Conservation (phyloP, 495 filamentous ascomycete genomes). For the Penicillium subrubescens region DNA sequence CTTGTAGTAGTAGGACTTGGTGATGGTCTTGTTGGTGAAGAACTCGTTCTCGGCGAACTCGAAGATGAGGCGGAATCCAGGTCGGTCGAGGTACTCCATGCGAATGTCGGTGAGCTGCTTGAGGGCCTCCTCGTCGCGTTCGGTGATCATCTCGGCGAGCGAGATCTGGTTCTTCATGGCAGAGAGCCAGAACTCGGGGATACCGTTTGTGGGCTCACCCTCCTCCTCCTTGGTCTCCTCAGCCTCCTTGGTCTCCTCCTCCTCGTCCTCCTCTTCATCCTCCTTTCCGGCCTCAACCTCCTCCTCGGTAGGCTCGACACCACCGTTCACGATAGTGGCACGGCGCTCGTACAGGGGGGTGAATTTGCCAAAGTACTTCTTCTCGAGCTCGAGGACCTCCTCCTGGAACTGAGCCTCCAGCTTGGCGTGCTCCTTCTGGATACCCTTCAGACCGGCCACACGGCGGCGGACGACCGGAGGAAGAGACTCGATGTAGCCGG, state of each 20-base stretch:
- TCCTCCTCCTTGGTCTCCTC: slow-evolving; percentile 53
- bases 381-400: slow-evolving; percentile 95
- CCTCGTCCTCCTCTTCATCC: slow-evolving; percentile 68
- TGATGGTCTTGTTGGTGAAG: slow-evolving; percentile 95
- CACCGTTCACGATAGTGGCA: slow-evolving; percentile 88
- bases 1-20: slow-evolving; percentile 99
- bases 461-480: slow-evolving; percentile 85
- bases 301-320: slow-evolving; percentile 77
- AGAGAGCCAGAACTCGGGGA: slow-evolving; percentile 99
- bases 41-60: slow-evolving; percentile 93
- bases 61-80: slow-evolving; percentile 97
- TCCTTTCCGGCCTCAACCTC: slow-evolving; percentile 86
- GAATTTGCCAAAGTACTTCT: slow-evolving; percentile 99
- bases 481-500: slow-evolving; percentile 96
- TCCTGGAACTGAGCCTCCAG: slow-evolving; percentile 98
- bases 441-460: slow-evolving; percentile 91
- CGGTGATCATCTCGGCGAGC: slow-evolving; percentile 96
- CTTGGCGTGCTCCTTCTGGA: slow-evolving; percentile 98
- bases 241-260: slow-evolving; percentile 52
- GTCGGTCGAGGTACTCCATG: slow-evolving; percentile 98
- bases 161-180: slow-evolving; percentile 99
- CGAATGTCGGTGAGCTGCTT: slow-evolving; percentile 92
- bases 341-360: slow-evolving; percentile 97
- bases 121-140: slow-evolving; percentile 90
- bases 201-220: slow-evolving; percentile 63